These are phyloP conservation scores for Emmonsiellopsis sp. DNA, from an alignment of 2,329 filamentous ascomycete species.

Conservation along the genomic window DNA sequence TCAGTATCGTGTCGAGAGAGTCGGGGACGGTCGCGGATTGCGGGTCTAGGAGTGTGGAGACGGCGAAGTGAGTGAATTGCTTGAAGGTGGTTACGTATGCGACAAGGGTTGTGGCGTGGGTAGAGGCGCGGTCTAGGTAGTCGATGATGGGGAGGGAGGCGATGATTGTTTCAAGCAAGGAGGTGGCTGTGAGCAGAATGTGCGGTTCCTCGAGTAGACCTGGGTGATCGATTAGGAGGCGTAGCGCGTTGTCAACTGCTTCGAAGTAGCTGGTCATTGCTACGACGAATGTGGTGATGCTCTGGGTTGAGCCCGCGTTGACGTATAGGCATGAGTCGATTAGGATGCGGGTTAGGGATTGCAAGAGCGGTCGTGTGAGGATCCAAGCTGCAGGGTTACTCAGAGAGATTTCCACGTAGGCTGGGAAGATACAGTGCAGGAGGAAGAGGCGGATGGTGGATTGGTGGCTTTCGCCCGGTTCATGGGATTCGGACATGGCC, in stretches of 20 bases:
- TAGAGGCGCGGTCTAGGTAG: conserved; percentile 35
- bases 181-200: conserved; percentile 28
- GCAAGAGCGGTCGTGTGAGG: conserved; percentile 42
- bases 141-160: conserved; percentile 35
- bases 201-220: conserved; percentile 28
- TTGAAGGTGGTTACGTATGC: conserved; percentile 30
- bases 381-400: conserved; percentile 40
- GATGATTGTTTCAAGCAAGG: conserved; percentile 33
- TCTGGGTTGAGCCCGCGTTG: conserved; percentile 30
- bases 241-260: conserved; percentile 27
- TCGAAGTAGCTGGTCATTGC: conserved; percentile 31
- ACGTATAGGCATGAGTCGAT: conserved; percentile 37
- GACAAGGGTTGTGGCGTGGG: conserved; percentile 16
- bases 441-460: conserved; percentile 44
- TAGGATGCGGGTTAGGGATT: conserved; percentile 36
- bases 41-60: conserved; percentile 17
- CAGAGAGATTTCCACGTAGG: conserved; percentile 44
- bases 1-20: conserved; percentile 13
- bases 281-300: conserved; percentile 25
- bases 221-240: conserved; percentile 24
- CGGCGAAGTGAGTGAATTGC: conserved; percentile 27
- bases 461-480: conserved; percentile 28
- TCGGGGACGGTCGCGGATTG: conserved; percentile 8
- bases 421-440: conserved; percentile 46
- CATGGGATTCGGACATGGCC: conserved; percentile 38